Percentiles rank a stretch among this genome's conserved stretches.
These are phyloP conservation scores for Ustilago crameri DNA, from an alignment of 1,284 basidiomycete species.

Conservation along the genomic window DNA sequence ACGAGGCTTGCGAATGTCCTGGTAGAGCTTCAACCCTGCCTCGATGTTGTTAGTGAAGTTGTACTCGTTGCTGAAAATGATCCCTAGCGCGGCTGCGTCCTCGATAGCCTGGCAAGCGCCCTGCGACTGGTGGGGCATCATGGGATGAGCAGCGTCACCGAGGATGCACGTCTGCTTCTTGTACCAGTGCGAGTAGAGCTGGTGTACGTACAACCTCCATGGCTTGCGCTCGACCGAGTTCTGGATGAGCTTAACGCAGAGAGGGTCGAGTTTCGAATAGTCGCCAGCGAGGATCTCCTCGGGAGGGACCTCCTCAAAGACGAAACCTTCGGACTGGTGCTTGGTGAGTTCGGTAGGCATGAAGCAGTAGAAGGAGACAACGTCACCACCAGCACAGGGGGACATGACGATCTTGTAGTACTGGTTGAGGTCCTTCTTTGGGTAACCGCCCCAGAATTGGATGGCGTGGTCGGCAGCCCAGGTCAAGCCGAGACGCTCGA, in stretches of 20 bases:
- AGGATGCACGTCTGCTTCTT: slow-evolving; percentile 63
- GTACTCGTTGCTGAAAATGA: slow-evolving; percentile 42
- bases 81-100: slow-evolving; percentile 45
- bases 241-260: slow-evolving; percentile 65
- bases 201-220: slow-evolving; percentile 69
- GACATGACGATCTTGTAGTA: slow-evolving; percentile 70
- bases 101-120: slow-evolving; percentile 50
- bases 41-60: slow-evolving; percentile 62
- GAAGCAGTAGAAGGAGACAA: slow-evolving; percentile 69
- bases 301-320: slow-evolving; percentile 65
- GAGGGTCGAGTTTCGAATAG: slow-evolving; percentile 67
- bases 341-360: slow-evolving; percentile 67
- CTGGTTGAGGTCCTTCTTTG: slow-evolving; percentile 40
- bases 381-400: slow-evolving; percentile 65
- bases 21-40: slow-evolving; percentile 67
- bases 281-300: slow-evolving; percentile 66
- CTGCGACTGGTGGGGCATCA: slow-evolving; percentile 53
- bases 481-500: slow-evolving; percentile 67
- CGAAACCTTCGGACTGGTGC: slow-evolving; percentile 69
- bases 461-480: slow-evolving; percentile 68
- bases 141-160: slow-evolving; percentile 62
- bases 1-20: slow-evolving; percentile 68
- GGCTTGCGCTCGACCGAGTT: slow-evolving; percentile 63
- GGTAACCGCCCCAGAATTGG: slow-evolving; percentile 69
- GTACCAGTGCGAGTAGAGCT: slow-evolving; percentile 67